These are phyloP conservation scores for Fraxinus ornus DNA, from an alignment of 305 asterid genomes.

Conservation along the genomic window DNA sequence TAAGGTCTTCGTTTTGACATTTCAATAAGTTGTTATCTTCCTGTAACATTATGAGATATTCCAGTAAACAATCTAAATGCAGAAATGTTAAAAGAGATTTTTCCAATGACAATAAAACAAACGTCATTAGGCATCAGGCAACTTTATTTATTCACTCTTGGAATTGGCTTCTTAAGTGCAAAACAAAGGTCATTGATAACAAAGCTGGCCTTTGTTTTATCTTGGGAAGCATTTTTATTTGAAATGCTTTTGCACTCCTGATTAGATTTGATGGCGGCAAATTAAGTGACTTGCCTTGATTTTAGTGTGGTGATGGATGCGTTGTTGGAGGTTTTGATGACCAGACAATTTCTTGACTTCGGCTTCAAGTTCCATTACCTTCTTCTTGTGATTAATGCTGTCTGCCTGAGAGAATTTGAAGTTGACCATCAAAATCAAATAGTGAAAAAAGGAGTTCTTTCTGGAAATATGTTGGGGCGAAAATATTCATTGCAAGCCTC, in stretches of 20 bases:
- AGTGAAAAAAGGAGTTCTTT: slow-evolving; percentile 5
- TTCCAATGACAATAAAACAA: not conserved
- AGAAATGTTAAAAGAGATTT: slow-evolving; percentile 1
- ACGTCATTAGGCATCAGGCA: not conserved
- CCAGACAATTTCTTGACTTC: slow-evolving; percentile 83
- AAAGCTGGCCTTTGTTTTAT: not conserved
- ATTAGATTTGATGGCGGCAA: not conserved
- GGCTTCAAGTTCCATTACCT: slow-evolving; percentile 69
- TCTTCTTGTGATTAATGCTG: slow-evolving; percentile 61
- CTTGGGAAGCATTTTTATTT: not conserved
- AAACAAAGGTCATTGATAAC: not conserved
- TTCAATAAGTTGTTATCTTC: slow-evolving; percentile 83
- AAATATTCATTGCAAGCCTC: not conserved
- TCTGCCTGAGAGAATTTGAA: slow-evolving; percentile 50
- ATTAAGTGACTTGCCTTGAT: slow-evolving; percentile 58
- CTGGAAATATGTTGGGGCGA: not conserved
- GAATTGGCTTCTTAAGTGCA: not conserved
- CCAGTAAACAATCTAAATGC: slow-evolving; percentile 18
- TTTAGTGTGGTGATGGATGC: slow-evolving; percentile 98
- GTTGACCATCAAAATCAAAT: slow-evolving; percentile 18
- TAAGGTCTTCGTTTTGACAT: slow-evolving; percentile 76
- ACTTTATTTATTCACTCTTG: not conserved
- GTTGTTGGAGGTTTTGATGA: slow-evolving; percentile 94
- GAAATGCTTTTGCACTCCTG: not conserved
- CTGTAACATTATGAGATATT: slow-evolving; percentile 40